A percentile compares a stretch with the other conserved stretches of the same genome.
Conservation (phyloP, 768 basidiomycete species). For the Calocybe gangraenosa region DNA sequence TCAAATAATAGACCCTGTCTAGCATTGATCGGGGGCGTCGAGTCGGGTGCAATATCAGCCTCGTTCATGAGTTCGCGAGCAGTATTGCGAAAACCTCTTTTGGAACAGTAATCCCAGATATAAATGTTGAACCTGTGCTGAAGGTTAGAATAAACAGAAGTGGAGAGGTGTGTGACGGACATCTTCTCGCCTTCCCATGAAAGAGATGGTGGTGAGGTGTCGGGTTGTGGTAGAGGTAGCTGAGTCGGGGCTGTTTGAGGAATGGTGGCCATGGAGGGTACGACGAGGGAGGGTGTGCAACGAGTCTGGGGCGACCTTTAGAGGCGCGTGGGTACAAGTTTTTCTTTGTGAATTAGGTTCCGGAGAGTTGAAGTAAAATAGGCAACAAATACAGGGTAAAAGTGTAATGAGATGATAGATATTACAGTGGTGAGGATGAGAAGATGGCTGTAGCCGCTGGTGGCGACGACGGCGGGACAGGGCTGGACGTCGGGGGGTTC, state of each 20-base stretch:
- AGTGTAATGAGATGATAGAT: conserved; percentile 2
- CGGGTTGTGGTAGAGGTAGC: conserved; percentile 20
- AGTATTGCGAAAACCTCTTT: conserved; percentile 74
- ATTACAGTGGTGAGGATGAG: conserved; percentile 9
- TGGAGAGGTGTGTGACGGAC: conserved; percentile 37
- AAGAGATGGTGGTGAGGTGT: conserved; percentile 24
- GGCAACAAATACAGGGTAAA: conserved; percentile 7
- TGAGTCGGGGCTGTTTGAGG: conserved; percentile 21
- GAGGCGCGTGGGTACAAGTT: conserved; percentile 12
- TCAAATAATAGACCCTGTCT: conserved; percentile 82
- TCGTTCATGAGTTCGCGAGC: conserved; percentile 63
- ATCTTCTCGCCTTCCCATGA: conserved; percentile 88
- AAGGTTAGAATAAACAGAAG: conserved; percentile 1
- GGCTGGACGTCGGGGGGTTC: conserved; percentile 16
- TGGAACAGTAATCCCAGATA: conserved; percentile 80
- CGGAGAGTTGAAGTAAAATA: conserved; percentile 10
- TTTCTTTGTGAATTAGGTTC: conserved; percentile 19
- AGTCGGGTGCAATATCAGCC: conserved; percentile 59
- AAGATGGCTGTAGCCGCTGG: conserved; percentile 14
- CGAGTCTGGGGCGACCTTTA: conserved; percentile 2
- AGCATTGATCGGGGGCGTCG: conserved; percentile 76
- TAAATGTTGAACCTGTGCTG: conserved; percentile 79
- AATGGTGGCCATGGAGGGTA: conserved; percentile 24
- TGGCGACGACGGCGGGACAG: conserved; percentile 16
- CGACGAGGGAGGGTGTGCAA: conserved; percentile 1